Evolutionary conservation across 495 filamentous ascomycete genomes (phyloP).

Genomic region (Neurospora cerealis): DNA sequence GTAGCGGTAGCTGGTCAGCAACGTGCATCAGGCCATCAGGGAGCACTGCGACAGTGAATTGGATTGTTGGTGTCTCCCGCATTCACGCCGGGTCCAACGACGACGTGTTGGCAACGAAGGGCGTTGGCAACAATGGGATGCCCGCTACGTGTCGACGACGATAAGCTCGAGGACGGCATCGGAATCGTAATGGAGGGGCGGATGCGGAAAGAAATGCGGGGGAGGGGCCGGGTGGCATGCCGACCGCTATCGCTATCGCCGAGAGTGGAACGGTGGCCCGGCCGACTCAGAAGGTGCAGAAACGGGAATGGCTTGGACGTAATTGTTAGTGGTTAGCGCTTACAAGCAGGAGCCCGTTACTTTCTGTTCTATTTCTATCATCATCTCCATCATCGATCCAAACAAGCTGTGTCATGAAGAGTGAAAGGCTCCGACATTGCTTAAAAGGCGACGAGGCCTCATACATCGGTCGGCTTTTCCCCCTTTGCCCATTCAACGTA

Average conservation of each 20-base stretch:
- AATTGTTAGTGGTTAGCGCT: background rate
- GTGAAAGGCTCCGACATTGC: too few species aligned
- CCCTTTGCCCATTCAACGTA: too few species aligned
- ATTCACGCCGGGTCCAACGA: background rate
- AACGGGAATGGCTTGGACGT: background rate
- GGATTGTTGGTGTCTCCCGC: background rate
- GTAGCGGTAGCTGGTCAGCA: background rate
- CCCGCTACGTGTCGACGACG: background rate
- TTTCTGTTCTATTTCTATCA: background rate
- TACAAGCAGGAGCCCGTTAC: background rate
- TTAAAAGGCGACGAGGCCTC: too few species aligned
- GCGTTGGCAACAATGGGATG: background rate
- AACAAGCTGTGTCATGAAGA: too few species aligned
- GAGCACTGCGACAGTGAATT: background rate
- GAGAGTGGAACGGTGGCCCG: too few species aligned
- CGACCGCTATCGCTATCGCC: background rate
- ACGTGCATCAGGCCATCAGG: background rate
- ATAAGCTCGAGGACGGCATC: background rate
- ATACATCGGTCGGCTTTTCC: too few species aligned
- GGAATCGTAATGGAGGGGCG: background rate
- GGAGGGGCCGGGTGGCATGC: background rate
- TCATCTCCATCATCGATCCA: too few species aligned
- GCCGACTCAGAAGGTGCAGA: background rate
- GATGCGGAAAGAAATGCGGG: background rate
- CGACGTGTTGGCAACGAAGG: background rate